Evolutionary conservation across 1,284 basidiomycete species (phyloP), one percentile per base, ranked within the genome.

Genomic region (Malassezia equina): DNA sequence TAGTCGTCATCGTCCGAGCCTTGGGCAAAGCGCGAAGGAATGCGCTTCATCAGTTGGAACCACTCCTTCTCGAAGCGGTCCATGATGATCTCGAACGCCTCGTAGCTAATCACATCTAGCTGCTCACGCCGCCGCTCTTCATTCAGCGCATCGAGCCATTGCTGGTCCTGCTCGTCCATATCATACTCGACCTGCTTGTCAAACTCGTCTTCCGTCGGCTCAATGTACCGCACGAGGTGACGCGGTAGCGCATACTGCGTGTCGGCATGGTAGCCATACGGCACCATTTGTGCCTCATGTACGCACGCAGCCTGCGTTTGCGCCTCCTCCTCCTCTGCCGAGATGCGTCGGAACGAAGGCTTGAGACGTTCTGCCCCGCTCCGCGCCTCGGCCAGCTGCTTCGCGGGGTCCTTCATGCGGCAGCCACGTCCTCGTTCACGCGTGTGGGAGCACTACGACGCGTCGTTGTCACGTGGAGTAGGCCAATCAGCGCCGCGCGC

Each of bases 81-180:
- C 83, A 99, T 90, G 65, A 96, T 82, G 59, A 98, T 86, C 77
- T 98, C 94, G 58, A 99, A 96, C 1, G 83, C 78, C 74, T 98
- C 93, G 72, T 86, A 88, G 8, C 66, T 61, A 23, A 73, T 58
- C 25, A 43, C 47, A 62, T 86, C 85, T 28, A 84, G 73, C 56
- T 88, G 84, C 28, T 86, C 83, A 63, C 84, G 85, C 75, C 81
- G 85, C 25, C 94, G 80, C 55, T 95, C 89, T 7, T 76, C 68
- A 67, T 99, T 99, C 62, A 91, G 77, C 0, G 79, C 78, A 63
- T 94, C 87, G 6, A 99, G 81, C 94, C 94, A 99, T 75, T 90
- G 87, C 75, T 90, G 84, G 76, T 96, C 93, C 82, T 96, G 93
- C 73, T 96, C 94, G 71, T 98, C 94, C 91, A 98, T 98, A 75